A percentile compares a stretch with the other conserved stretches of the same genome.
phyloP scores from a whole-genome alignment of 352 stramenopile genomes.

The Pilasporangium apinafurcum region DNA sequence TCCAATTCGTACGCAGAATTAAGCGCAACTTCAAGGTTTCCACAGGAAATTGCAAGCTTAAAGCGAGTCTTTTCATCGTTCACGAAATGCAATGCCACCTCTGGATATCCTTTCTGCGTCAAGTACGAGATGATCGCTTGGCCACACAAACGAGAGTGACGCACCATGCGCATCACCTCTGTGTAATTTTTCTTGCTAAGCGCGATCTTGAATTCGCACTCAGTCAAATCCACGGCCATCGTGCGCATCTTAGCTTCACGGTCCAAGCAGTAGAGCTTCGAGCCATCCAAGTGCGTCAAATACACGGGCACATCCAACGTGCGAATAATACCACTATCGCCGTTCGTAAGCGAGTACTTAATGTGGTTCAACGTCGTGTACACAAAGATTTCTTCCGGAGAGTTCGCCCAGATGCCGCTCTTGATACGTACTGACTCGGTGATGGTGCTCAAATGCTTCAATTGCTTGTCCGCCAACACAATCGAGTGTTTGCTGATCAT shows the following conservation, averaged over 20 bases:
- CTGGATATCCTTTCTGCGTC: conserved; percentile 98
- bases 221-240: conserved; percentile 97
- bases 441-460: conserved; percentile 97
- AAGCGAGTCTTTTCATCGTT: conserved; percentile 98
- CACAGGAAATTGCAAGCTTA: conserved; percentile 97
- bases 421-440: conserved; percentile 97
- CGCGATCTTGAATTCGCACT: conserved; percentile 98
- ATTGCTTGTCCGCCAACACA: conserved; percentile 95
- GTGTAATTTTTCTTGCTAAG: conserved; percentile 94
- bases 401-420: conserved; percentile 90
- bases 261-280: conserved; percentile 96
- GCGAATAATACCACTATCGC: conserved; percentile 97
- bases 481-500: conserved; percentile 98
- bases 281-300: conserved; percentile 92
- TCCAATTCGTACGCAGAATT: conserved; percentile 95
- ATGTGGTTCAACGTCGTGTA: conserved; percentile 98
- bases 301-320: conserved; percentile 98
- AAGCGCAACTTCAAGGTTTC: conserved; percentile 98
- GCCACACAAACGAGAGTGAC: conserved; percentile 93
- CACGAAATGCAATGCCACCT: conserved; percentile 99
- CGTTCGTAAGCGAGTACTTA: conserved; percentile 90
- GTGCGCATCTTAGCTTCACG: conserved; percentile 95
- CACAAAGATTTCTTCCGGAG: conserved; percentile 92
- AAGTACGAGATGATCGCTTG: conserved; percentile 99
- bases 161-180: conserved; percentile 99